Evolutionary conservation across 768 basidiomycete species (phyloP).

Genomic region (Ephemerocybe angulata): DNA sequence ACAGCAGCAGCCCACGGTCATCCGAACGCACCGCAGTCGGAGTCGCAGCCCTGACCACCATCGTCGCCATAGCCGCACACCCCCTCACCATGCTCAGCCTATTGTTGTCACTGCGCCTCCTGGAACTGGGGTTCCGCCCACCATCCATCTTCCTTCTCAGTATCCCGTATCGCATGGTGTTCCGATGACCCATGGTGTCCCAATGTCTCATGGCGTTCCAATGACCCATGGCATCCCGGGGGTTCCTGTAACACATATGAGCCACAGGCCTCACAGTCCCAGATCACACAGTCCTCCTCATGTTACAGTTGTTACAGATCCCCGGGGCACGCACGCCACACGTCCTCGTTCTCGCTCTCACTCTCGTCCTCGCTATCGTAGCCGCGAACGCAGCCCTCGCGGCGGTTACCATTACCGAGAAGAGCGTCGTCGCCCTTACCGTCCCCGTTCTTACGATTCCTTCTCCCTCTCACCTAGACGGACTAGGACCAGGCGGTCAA

Average conservation of each 20-base stretch:
- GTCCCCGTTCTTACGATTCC: background rate
- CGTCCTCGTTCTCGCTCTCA: background rate
- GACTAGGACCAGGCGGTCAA: background rate
- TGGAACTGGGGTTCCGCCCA: background rate
- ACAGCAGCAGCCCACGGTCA: constrained; percentile 10
- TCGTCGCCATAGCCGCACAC: background rate
- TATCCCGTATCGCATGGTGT: too few relatives aligned
- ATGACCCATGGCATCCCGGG: too few relatives aligned
- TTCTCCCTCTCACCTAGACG: background rate
- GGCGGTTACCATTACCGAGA: background rate
- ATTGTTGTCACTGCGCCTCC: background rate
- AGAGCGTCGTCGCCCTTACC: background rate
- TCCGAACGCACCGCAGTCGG: background rate
- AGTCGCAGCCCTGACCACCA: background rate
- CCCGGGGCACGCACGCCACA: background rate
- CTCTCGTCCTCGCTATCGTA: background rate
- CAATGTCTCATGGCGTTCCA: too few relatives aligned
- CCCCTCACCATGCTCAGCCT: background rate
- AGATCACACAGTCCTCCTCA: background rate
- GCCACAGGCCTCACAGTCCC: too few relatives aligned
- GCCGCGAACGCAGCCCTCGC: background rate
- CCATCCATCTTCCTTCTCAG: too few relatives aligned
- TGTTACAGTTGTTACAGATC: background rate
- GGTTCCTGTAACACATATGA: too few relatives aligned
- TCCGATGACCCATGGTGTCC: too few relatives aligned